Evolutionary conservation across 768 basidiomycete genomes (phyloP), one percentile per base, ranked within the genome.

Genomic region (Clathrus columnatus): DNA sequence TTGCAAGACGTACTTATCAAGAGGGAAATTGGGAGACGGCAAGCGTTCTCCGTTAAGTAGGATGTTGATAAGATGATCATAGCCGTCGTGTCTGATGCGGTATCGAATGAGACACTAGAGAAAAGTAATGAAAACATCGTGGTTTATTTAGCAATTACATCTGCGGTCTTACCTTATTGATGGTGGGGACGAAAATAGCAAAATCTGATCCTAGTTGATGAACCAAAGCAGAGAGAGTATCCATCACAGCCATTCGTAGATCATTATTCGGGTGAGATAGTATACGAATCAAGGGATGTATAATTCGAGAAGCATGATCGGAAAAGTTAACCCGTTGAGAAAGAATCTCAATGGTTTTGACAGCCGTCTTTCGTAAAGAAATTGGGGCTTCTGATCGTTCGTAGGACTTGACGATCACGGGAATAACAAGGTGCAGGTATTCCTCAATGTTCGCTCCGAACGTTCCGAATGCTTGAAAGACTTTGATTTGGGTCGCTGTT

Each of bases 391-490:
- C 91, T 1, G 80, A 68, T 30, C 88, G 79, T 65, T 98, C 96
- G 60, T 92, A 94, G 5, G 91, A 84, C 66, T 82, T 85, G 54
- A 97, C 86, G 58, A 98, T 91, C 61, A 94, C 85, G 0, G 96
- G 96, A 50, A 99, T 87, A 59, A 97, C 87, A 36, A 99, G 84
- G 69, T 98, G 95, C 16, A 98, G 76, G 68, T 97, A 98, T 67
- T 99, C 96, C 67, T 99, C 96, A 57, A 98, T 87, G 67, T 94
- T 97, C 2, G 89, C 78, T 4, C 96, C 96, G 64, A 99, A 98
- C 0, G 93, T 91, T 62, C 91, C 78, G 67, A 97, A 90, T 0
- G 95, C 92, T 63, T 94, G 90, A 55, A 98, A 90, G 56, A 97
- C 85, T 65, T 93, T 91, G 65, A 89, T 85, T 61, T 92, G 90